Base-by-base conservation (phyloP, 352 stramenopile genomes). In the Bremia lactucae region DNA sequence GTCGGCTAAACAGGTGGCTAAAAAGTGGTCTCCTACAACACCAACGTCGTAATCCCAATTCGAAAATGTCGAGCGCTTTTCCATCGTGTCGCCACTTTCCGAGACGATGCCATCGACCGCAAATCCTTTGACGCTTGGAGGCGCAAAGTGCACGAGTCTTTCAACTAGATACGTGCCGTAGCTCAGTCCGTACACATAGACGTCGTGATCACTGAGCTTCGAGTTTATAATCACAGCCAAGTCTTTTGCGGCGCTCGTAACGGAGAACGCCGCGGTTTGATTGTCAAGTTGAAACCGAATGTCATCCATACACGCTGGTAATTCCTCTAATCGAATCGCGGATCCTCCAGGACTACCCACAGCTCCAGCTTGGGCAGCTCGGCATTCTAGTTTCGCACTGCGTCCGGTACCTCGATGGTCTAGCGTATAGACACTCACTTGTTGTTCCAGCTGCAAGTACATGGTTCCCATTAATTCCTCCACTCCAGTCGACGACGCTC, bases 11-110 rank as follows among this genome's bases (percentile, higher is more conserved):
- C 77, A 89, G 20, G 73, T 47, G 25, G 41, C 36, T 6, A 89
- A 59, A 44, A 85, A 82, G 0, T 68, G 68, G 23, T 67, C 55
- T 4, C 55, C 74, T 8, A 83, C 69, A 11, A 82, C 41, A 13
- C 67, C 68, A 6, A 89, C 68, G 39, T 89, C 77, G 31, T 77
- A 53, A 48, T 89, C 74, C 74, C 74, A 89, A 40, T 87, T 85
- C 10, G 77, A 86, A 42, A 86, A 87, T 31, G 74, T 87, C 16
- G 71, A 78, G 1, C 74, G 51, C 16, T 65, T 62, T 31, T 81
- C 68, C 14, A 72, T 59, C 2, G 69, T 68, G 13, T 50, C 48
- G 11, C 69, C 69, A 18, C 51, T 52, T 43, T 87, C 71, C 4
- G 74, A 83, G 2, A 87, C 63, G 53, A 83, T 79, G 16, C 74